phyloP scores from a whole-genome alignment of 768 basidiomycete genomes.

The Lyophyllum decastes region DNA sequence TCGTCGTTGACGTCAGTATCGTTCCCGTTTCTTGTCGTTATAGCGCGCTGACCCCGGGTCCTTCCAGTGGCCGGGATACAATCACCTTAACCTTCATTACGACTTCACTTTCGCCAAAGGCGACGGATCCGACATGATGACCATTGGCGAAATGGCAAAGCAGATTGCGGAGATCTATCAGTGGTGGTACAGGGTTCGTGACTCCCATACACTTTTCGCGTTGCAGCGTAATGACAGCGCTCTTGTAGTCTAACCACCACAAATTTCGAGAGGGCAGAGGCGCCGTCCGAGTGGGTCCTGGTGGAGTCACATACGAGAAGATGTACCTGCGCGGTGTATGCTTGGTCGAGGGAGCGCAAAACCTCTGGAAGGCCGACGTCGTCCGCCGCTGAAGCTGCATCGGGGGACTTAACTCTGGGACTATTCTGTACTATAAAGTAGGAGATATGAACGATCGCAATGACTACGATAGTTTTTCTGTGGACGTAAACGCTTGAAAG shows the following conservation, averaged over 20 bases:
- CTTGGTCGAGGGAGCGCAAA: not conserved
- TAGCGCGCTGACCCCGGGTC: not conserved
- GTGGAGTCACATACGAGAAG: not conserved
- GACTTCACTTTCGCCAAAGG: not conserved
- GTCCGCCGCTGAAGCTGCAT: too few relatives aligned
- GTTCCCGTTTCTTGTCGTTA: not conserved
- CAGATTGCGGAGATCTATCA: constrained; percentile 8
- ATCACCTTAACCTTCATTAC: constrained; percentile 1
- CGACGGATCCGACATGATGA: not conserved
- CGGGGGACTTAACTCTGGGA: too few relatives aligned
- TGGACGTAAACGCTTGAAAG: too few relatives aligned
- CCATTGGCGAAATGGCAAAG: constrained; percentile 3
- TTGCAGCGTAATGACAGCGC: not conserved
- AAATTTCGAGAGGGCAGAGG: not conserved
- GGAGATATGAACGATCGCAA: too few relatives aligned
- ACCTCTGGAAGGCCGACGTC: constrained; percentile 1
- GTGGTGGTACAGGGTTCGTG: not conserved
- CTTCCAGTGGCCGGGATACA: not conserved
- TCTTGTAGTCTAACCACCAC: not conserved
- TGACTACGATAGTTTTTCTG: too few relatives aligned
- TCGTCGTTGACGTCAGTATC: not conserved
- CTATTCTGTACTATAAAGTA: too few relatives aligned
- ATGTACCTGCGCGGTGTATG: constrained; percentile 3
- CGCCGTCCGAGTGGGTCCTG: not conserved
- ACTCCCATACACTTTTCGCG: not conserved